Conservation (phyloP, 306 rosid species). For the Pachyrhizus erosus region DNA sequence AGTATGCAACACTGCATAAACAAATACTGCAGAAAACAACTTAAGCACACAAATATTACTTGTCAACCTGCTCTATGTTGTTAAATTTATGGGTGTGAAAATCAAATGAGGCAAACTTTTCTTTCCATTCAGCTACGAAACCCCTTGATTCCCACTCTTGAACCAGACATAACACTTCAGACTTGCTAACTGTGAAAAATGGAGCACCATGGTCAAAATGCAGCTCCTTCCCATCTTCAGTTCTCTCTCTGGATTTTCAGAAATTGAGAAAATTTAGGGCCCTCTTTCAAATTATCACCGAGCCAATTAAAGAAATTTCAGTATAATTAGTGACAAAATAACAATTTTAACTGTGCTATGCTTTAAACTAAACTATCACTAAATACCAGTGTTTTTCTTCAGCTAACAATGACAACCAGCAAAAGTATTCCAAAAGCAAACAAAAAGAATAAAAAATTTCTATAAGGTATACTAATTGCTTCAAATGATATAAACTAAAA, state of each 20-base stretch:
- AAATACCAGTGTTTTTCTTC: neutral
- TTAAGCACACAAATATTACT: neutral
- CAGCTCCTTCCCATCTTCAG: constrained; percentile 86
- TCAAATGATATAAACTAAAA: neutral
- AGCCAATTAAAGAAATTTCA: constrained; percentile 26
- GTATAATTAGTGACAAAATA: constrained; percentile 17
- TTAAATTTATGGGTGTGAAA: constrained; percentile 59
- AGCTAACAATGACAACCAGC: neutral
- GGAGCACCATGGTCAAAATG: constrained; percentile 93
- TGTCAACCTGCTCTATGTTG: constrained; percentile 66
- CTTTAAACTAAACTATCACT: neutral
- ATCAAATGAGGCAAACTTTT: constrained; percentile 75
- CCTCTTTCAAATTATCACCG: constrained; percentile 1
- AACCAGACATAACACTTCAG: constrained; percentile 61
- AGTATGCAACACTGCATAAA: neutral
- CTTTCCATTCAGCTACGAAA: constrained; percentile 83
- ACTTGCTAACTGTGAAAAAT: constrained; percentile 66
- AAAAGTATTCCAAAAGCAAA: constrained; percentile 9
- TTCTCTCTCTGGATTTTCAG: constrained; percentile 60
- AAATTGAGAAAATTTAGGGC: constrained; percentile 29
- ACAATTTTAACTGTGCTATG: neutral
- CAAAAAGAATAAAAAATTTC: neutral
- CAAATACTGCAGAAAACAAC: neutral
- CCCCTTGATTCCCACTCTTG: constrained; percentile 84
- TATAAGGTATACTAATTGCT: neutral